Percentiles rank a stretch among this genome's conserved stretches.
Evolutionary conservation across 179 eudicot species (phyloP).

Genomic region (Beta corolliflora): DNA sequence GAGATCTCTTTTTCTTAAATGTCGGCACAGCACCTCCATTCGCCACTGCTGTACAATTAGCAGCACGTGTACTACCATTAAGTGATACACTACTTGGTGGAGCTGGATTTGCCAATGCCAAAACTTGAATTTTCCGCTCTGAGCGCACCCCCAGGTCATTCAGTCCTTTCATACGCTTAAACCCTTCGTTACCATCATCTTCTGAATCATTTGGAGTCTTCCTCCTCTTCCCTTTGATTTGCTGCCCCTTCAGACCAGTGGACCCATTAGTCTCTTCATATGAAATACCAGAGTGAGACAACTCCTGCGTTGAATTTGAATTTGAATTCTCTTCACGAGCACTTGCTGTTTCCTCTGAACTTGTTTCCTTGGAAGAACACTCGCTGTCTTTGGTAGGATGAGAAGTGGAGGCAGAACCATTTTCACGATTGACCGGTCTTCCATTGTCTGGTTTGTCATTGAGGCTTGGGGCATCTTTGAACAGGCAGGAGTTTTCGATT

Average conservation of each 20-base stretch:
- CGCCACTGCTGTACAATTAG: conserved; percentile 23
- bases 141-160: conserved; percentile 63
- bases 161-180: conserved; percentile 85
- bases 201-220: conserved; percentile 84
- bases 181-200: conserved; percentile 84
- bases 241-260: conserved; percentile 35
- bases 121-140: conserved; percentile 23
- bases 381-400: conserved; percentile 35
- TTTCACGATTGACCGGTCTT: conserved; percentile 19
- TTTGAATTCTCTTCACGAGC: conserved; percentile 42
- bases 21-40: conserved; percentile 45
- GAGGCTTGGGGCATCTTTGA: conserved; percentile 32
- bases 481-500: conserved; percentile 55
- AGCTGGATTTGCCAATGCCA: conserved; percentile 33
- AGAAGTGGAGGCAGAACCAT: conserved; percentile 33
- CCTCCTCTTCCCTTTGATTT: conserved; percentile 37
- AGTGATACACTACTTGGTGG: conserved; percentile 22
- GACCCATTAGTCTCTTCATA: conserved; percentile 56
- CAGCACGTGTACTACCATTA: conserved; percentile 6
- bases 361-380: conserved; percentile 42
- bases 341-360: conserved; percentile 25
- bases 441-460: conserved; percentile 31
- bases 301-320: conserved; percentile 48
- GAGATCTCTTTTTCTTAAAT: conserved; percentile 68
- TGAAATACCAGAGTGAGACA: conserved; percentile 65